Evolutionary conservation across 2,329 filamentous ascomycete genomes (phyloP).

Genomic region (Colletotrichum kahawae): DNA sequence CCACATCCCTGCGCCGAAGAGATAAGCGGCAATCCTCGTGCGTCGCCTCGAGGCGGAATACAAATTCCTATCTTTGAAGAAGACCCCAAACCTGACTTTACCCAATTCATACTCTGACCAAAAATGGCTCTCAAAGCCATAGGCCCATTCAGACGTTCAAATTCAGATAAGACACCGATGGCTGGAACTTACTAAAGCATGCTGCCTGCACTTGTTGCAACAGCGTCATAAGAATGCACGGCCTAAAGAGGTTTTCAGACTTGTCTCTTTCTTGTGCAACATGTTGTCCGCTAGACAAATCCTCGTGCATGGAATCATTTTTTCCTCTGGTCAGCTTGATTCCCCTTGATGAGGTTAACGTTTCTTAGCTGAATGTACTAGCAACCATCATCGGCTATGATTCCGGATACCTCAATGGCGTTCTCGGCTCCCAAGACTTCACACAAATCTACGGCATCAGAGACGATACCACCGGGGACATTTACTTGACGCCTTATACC

Average conservation of each 20-base stretch:
- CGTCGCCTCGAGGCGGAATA: neutral
- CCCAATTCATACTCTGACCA: neutral
- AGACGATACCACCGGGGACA: neutral
- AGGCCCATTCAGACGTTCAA: neutral
- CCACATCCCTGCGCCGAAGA: neutral
- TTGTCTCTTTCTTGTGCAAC: neutral
- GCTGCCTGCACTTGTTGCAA: neutral
- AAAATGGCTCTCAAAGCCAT: neutral
- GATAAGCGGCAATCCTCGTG: neutral
- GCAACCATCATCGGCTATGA: neutral
- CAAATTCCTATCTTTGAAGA: neutral
- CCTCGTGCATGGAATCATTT: neutral
- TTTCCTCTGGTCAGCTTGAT: fast-evolving
- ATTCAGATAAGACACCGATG: neutral
- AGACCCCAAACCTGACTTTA: neutral
- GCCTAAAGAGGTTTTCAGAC: neutral
- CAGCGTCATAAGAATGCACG: neutral
- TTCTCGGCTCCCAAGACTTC: neutral
- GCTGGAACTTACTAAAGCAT: neutral
- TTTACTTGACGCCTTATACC: neutral
- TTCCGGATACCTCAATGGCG: neutral
- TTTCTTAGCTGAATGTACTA: neutral
- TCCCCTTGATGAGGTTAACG: neutral
- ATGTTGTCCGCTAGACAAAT: neutral
- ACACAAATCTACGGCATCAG: neutral